These are phyloP conservation scores for Trichoderma atrobrunneum DNA, from an alignment of 2,329 filamentous ascomycete genomes.

Conservation along the genomic window DNA sequence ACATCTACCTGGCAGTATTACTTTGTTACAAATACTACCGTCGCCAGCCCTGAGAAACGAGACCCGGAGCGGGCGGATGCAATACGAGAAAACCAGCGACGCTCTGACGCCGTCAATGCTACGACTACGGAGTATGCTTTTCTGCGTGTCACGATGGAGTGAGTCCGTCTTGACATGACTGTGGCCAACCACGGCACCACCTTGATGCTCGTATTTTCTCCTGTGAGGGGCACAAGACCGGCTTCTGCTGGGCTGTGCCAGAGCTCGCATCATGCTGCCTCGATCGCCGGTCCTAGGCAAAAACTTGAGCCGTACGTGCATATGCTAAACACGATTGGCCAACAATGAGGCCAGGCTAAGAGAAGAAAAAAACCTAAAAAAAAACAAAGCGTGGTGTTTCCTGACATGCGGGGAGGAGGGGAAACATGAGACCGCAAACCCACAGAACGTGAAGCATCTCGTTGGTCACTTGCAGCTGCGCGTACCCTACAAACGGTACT, in stretches of 20 bases:
- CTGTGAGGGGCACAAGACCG: conserved; percentile 1
- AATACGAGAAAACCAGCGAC: conserved; percentile 15
- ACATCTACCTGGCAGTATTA: neutral
- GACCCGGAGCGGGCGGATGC: conserved; percentile 1
- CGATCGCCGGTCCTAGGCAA: neutral
- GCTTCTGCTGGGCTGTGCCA: conserved; percentile 1
- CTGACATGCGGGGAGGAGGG: neutral
- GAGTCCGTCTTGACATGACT: neutral
- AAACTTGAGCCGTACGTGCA: neutral
- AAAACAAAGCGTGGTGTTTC: neutral
- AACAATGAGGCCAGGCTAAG: neutral
- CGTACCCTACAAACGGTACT: neutral
- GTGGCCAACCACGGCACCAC: conserved; percentile 10
- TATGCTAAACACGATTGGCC: neutral
- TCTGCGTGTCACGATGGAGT: neutral
- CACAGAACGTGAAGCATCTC: neutral
- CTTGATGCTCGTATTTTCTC: conserved; percentile 11
- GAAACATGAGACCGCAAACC: neutral
- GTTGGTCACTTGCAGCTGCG: neutral
- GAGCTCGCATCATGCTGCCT: neutral
- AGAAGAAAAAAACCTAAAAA: neutral
- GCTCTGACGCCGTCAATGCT: conserved; percentile 1
- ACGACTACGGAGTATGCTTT: neutral
- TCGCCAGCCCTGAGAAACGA: neutral
- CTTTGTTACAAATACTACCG: neutral